Conservation (phyloP, 2,329 filamentous ascomycete genomes). For the Gaeumannomyces tritici region DNA sequence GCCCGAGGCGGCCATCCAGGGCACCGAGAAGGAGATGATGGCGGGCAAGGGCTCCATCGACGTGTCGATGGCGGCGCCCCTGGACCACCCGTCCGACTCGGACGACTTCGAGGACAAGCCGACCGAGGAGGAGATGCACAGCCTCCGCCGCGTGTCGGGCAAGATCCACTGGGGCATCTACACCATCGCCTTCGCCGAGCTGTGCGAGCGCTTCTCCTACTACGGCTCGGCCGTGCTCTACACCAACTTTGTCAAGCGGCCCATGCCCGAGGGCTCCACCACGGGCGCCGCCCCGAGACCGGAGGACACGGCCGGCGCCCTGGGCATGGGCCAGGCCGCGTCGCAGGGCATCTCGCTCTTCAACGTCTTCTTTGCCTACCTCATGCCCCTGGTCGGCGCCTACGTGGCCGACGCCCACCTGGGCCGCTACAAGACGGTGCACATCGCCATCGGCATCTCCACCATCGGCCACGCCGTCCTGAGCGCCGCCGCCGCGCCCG, state of each 20-base stretch:
- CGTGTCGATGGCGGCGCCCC: not conserved
- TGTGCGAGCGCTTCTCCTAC: conserved; percentile 71
- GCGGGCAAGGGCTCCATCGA: conserved; percentile 3
- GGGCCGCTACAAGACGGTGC: conserved; percentile 65
- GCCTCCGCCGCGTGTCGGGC: conserved; percentile 54
- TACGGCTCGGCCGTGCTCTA: conserved; percentile 62
- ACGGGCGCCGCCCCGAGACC: conserved; percentile 36
- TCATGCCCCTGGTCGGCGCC: conserved; percentile 44
- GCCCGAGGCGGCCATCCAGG: conserved; percentile 4
- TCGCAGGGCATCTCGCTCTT: conserved; percentile 38
- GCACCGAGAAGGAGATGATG: conserved; percentile 5
- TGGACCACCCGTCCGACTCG: conserved; percentile 1
- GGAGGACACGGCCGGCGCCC: conserved; percentile 35
- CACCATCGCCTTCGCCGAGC: conserved; percentile 62
- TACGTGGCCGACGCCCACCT: conserved; percentile 45
- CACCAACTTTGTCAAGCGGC: conserved; percentile 54
- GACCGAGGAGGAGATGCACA: conserved; percentile 51
- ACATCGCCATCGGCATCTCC: conserved; percentile 55
- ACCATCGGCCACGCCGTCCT: conserved; percentile 59
- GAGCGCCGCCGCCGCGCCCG: conserved; percentile 53
- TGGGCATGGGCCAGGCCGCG: conserved; percentile 52
- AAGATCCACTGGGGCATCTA: conserved; percentile 57
- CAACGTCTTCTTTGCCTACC: conserved; percentile 54
- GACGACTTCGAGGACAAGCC: conserved; percentile 21
- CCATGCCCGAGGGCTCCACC: conserved; percentile 40